phyloP scores from a whole-genome alignment of 768 basidiomycete species.

The Pleurotus cornucopiae region DNA sequence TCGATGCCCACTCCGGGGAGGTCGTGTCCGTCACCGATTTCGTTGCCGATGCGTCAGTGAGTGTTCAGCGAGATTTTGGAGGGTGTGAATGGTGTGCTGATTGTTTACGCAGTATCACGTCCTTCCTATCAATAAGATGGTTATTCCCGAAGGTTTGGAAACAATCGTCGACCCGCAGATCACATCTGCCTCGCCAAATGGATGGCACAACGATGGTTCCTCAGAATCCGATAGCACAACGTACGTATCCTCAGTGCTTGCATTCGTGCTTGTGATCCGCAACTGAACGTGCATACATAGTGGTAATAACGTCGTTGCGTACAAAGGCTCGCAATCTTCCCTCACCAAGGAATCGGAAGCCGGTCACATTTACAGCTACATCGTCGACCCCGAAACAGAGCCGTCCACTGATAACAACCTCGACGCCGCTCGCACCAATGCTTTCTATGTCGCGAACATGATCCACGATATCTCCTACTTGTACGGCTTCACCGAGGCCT shows the following conservation, averaged over 20 bases:
- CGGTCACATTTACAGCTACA: constrained; percentile 28
- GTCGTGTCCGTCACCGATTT: constrained; percentile 50
- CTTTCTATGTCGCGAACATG: constrained; percentile 59
- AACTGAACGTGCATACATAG: no score
- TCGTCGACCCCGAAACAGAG: constrained; percentile 19
- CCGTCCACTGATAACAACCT: constrained; percentile 36
- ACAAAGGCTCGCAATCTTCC: constrained; percentile 22
- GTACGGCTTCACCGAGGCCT: constrained; percentile 56
- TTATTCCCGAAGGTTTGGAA: constrained; percentile 45
- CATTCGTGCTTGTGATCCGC: no score
- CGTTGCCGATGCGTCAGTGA: constrained; percentile 38
- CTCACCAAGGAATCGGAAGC: constrained; percentile 29
- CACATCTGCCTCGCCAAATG: constrained; percentile 45
- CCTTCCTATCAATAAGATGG: constrained; percentile 47
- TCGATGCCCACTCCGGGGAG: constrained; percentile 51
- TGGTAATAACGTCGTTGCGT: constrained; percentile 34
- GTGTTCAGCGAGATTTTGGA: not conserved
- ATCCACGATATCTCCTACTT: constrained; percentile 46
- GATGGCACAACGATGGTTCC: constrained; percentile 41
- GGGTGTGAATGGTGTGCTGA: no score
- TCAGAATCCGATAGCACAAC: constrained; percentile 14
- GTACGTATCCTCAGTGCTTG: no score
- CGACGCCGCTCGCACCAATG: constrained; percentile 49
- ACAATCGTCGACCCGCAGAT: constrained; percentile 51
- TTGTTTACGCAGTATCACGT: constrained; percentile 33